A percentile compares a stretch with the other conserved stretches of the same genome.
These are phyloP conservation scores for Aureobasidium sp. DNA, from an alignment of 2,329 filamentous ascomycete species.

Conservation along the genomic window DNA sequence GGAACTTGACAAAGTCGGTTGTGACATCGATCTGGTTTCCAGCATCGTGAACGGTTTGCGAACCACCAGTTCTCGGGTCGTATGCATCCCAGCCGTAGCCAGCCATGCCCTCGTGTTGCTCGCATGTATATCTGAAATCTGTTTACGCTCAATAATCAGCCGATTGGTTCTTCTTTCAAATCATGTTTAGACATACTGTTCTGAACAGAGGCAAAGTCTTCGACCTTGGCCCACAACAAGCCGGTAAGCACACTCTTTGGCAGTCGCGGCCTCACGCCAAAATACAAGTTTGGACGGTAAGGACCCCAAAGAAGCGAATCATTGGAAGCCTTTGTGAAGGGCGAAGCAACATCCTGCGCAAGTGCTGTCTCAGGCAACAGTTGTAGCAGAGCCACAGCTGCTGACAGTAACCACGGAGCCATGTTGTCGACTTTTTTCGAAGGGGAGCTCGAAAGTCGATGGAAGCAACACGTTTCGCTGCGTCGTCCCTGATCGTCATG, in stretches of 20 bases:
- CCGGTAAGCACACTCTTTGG: conserved; percentile 75
- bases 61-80: conserved; percentile 77
- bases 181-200: conserved; percentile 47
- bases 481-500: conserved; percentile 7
- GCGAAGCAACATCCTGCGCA: conserved; percentile 18
- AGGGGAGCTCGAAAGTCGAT: not conserved
- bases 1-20: conserved; percentile 88
- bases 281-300: conserved; percentile 90
- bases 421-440: not conserved
- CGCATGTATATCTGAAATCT: conserved; percentile 91
- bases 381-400: conserved; percentile 13
- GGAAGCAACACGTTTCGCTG: conserved; percentile 10
- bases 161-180: not conserved
- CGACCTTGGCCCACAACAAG: conserved; percentile 81
- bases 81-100: conserved; percentile 99
- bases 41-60: conserved; percentile 84
- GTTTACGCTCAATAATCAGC: conserved; percentile 21
- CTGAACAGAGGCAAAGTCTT: conserved; percentile 69
- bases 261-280: conserved; percentile 76
- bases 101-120: conserved; percentile 87
- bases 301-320: conserved; percentile 91
- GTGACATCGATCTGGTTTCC: conserved; percentile 84
- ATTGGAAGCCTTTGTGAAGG: conserved; percentile 51
- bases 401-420: conserved; percentile 15
- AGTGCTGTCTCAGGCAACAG: conserved; percentile 2